These are phyloP conservation scores for Magnusiomyces fungicola DNA, from an alignment of 1,139 yeast genomes.

Conservation along the genomic window DNA sequence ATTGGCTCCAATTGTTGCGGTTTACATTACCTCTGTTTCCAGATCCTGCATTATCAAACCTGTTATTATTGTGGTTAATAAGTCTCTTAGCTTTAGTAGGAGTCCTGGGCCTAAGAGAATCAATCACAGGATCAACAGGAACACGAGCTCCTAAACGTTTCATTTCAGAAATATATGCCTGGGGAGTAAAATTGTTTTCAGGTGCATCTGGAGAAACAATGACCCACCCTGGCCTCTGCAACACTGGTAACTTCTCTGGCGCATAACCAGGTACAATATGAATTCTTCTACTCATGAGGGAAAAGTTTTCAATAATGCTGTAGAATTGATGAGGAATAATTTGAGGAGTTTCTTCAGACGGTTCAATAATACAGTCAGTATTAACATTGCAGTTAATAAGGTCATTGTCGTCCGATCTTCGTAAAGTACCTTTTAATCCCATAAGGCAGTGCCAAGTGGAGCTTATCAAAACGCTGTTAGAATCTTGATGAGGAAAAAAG, in stretches of 20 bases:
- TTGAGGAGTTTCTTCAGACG: slow-evolving; percentile 24
- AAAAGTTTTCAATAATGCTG: slow-evolving; percentile 81
- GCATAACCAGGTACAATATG: slow-evolving; percentile 71
- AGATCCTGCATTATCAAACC: too few relatives aligned
- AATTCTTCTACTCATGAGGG: slow-evolving; percentile 70
- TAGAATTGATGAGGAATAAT: slow-evolving; percentile 73
- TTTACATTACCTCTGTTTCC: too few relatives aligned
- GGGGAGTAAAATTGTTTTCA: slow-evolving; percentile 58
- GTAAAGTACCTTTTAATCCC: slow-evolving; percentile 92
- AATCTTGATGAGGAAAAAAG: slow-evolving; percentile 24
- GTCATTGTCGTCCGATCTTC: slow-evolving; percentile 76
- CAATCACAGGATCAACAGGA: slow-evolving; percentile 67
- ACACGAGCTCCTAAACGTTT: slow-evolving; percentile 42
- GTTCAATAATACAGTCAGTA: slow-evolving; percentile 72
- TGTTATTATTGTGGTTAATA: too few relatives aligned
- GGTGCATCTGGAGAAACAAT: slow-evolving; percentile 77
- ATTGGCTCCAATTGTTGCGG: too few relatives aligned
- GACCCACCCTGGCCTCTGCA: slow-evolving; percentile 84
- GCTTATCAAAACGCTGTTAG: slow-evolving; percentile 21
- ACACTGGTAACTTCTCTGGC: slow-evolving; percentile 53
- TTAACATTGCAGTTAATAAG: slow-evolving; percentile 88
- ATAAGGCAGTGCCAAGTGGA: slow-evolving; percentile 87
- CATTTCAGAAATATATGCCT: slow-evolving; percentile 39
- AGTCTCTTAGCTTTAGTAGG: slow-evolving; percentile 39
- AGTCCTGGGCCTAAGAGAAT: slow-evolving; percentile 73